Evolutionary conservation across 2,329 filamentous ascomycete species (phyloP), one percentile per base, ranked within the genome.

Genomic region (Colletotrichum sp.): DNA sequence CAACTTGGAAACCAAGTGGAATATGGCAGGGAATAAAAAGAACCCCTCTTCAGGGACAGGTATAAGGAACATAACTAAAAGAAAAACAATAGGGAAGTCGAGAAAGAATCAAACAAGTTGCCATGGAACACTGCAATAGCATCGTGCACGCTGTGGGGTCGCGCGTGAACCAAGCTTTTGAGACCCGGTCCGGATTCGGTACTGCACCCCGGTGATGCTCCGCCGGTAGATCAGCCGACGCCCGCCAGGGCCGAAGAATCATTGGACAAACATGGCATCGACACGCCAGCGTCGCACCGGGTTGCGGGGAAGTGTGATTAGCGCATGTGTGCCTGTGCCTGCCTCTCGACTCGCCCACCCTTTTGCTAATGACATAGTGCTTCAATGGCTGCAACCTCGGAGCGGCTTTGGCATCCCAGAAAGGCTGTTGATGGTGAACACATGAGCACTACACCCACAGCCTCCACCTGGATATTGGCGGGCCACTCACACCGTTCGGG

Each of bases 161-260:
- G 9, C 26, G 13, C 28, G 34, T 34, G 36, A 18, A 48, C 59
- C 59, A 70, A 74, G 71, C 71, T 70, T 63, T 70, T 18, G 32
- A 16, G 24, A 57, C 39, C 43, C 57, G 52, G 64, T 9, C 39
- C 67, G 39, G 57, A 32, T 24, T 63, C 57, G 71, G 71, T 60
- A 71, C 39, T 21, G 48, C 18, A 34, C 39, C 52, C 61, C 21
- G 30, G 63, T 24, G 61, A 43, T 26, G 32, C 24, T 21, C 30
- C 18, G 34, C 71, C 74, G 60, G 65, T 18, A 76, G 74, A 76
- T 76, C 43, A 32, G 18, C 71, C 71, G 74, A 76, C 52, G 74
- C 74, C 74, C 74, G 74, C 32, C 64, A 60, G 24, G 24, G 69
- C 48, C 30, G 26, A 21, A 60, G 28, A 68, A 26, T 21, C 64